phyloP scores from a whole-genome alignment of 2,329 filamentous ascomycete genomes.

The Escovopsis sp. region DNA sequence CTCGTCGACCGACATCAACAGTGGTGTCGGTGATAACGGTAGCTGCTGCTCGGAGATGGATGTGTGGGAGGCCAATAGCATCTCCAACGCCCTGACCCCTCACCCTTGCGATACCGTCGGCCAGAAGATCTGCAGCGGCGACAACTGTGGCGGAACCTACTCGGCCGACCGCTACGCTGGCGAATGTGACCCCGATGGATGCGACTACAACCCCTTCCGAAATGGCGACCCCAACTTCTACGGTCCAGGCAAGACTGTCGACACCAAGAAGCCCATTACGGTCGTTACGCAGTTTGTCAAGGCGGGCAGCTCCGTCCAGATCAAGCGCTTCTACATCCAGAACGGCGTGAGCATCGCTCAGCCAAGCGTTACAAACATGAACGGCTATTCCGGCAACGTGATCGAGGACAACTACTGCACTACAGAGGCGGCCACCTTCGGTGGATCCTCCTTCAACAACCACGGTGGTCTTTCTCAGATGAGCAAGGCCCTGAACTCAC shows the following conservation, averaged over 20 bases:
- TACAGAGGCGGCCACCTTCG: conserved; percentile 42
- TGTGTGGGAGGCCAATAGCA: conserved; percentile 49
- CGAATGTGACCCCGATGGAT: conserved; percentile 52
- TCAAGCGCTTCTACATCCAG: conserved; percentile 52
- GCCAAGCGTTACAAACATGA: conserved; percentile 30
- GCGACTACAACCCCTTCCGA: conserved; percentile 56
- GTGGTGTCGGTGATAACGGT: conserved; percentile 35
- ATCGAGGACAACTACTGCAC: conserved; percentile 45
- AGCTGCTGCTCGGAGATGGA: conserved; percentile 51
- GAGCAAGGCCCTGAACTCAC: conserved; percentile 25
- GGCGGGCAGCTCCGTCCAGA: conserved; percentile 39
- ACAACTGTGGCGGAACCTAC: conserved; percentile 38
- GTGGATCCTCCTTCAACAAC: conserved; percentile 34
- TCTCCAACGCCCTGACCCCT: conserved; percentile 48
- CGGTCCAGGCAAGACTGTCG: conserved; percentile 39
- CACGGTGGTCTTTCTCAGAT: conserved; percentile 45
- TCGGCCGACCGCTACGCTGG: conserved; percentile 40
- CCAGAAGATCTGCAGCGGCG: conserved; percentile 33
- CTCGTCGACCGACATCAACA: conserved; percentile 37
- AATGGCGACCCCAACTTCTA: conserved; percentile 49
- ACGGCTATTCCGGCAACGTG: conserved; percentile 24
- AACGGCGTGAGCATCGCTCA: conserved; percentile 35
- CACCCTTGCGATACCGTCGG: conserved; percentile 42
- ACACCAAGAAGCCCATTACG: conserved; percentile 44
- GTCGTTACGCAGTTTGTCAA: conserved; percentile 51